These are phyloP conservation scores for Cyanidium caldarium DNA, from an alignment of 23 red algal genomes.

Conservation along the genomic window DNA sequence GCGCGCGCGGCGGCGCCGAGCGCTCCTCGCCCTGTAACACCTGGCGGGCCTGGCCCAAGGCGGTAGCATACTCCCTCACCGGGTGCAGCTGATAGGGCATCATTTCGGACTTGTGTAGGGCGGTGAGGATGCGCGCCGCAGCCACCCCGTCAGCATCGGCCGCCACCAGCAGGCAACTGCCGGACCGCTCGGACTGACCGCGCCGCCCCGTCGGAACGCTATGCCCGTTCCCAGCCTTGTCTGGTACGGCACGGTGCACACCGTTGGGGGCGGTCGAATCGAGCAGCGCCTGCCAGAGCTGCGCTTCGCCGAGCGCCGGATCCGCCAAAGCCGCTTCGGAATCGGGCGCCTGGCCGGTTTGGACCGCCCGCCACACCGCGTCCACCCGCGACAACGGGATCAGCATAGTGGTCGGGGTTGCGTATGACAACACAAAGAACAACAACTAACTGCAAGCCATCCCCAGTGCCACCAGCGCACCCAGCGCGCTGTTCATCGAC, in stretches of 20 bases:
- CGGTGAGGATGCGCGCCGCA: slow-evolving; percentile 44
- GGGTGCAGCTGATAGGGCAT: slow-evolving; percentile 79
- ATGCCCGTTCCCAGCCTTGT: not conserved
- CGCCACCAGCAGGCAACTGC: not conserved
- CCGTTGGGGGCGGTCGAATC: not conserved
- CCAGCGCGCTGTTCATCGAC: too few relatives aligned
- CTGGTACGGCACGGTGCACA: not conserved
- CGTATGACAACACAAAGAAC: too few relatives aligned
- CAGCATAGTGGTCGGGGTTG: too few relatives aligned
- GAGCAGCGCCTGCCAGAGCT: not conserved
- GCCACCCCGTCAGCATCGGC: slow-evolving; percentile 56
- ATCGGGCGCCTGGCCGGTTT: not conserved
- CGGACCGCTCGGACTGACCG: not conserved
- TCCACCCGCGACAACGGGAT: not conserved
- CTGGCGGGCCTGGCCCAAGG: too few relatives aligned
- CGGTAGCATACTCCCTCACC: slow-evolving; percentile 39
- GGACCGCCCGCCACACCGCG: not conserved
- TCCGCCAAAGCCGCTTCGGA: not conserved
- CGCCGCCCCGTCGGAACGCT: too few relatives aligned
- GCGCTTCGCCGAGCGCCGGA: not conserved
- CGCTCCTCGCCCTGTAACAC: not conserved
- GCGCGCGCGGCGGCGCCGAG: slow-evolving; percentile 19
- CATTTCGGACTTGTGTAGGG: slow-evolving; percentile 38
- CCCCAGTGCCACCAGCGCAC: too few relatives aligned
- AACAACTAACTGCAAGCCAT: too few relatives aligned